Evolutionary conservation across 1,284 basidiomycete species (phyloP).

Genomic region (Stygiomarasmius scandens): DNA sequence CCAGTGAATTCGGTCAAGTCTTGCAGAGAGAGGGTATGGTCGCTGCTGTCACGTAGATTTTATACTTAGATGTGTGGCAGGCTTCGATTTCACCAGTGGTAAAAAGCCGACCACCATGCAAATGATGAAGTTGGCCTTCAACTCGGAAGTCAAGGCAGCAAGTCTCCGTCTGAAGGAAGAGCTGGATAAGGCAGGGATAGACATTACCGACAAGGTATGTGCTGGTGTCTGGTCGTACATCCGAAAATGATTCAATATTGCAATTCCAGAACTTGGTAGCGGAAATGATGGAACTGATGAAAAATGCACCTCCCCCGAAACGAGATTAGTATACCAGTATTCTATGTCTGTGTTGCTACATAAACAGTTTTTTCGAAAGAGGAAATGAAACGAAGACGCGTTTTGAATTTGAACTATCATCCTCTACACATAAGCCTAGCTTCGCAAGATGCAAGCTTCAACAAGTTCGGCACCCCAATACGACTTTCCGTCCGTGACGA

Average conservation of each 20-base stretch:
- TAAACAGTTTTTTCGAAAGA: neutral
- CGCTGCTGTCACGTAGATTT: neutral
- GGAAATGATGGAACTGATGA: constrained; percentile 36
- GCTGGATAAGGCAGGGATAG: constrained; percentile 60
- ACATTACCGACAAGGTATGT: constrained; percentile 47
- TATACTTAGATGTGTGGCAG: constrained; percentile 32
- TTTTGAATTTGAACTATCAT: neutral
- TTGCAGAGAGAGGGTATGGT: constrained; percentile 56
- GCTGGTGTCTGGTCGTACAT: neutral
- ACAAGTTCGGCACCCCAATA: neutral
- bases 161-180: constrained; percentile 51
- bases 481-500: constrained; percentile 6
- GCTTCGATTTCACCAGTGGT: constrained; percentile 45
- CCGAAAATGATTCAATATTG: neutral
- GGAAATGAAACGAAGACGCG: no score
- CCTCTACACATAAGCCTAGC: neutral
- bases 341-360: no score
- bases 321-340: neutral
- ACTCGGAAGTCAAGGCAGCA: constrained; percentile 52
- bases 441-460: neutral
- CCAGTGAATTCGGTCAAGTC: constrained; percentile 45
- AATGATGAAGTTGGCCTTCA: constrained; percentile 55
- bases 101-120: constrained; percentile 51
- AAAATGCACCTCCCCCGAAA: constrained; percentile 7
- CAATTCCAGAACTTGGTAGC: constrained; percentile 32